Base-by-base conservation (phyloP, 163 green algal species). In the Prototheca wickerhamii region DNA sequence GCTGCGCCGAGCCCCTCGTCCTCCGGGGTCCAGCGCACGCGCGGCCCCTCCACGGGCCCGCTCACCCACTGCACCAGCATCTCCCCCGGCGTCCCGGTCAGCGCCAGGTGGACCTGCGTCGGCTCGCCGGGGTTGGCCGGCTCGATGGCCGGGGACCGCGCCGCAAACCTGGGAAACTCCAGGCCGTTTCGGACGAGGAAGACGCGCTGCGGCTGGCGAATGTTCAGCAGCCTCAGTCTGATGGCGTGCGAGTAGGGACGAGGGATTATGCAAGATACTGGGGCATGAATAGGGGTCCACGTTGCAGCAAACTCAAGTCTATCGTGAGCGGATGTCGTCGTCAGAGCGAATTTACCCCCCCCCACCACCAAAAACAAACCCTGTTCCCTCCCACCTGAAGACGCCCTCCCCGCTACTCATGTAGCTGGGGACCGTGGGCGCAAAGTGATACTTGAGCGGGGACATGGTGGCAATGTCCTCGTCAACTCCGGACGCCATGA, bases 221-320 rank as follows among this genome's bases (percentile, higher is more conserved):
- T 72, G 69, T 89, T 91, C 58, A 88, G 71, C 30, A 89, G 50
- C 1, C 72, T 69, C 66, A 92, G 89, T 6, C 82, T 90, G 82
- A 70, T 12, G 61, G 25, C n/a, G 25, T 7, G n/a, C n/a, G n/a
- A n/a, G n/a, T n/a, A n/a, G n/a, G n/a, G n/a, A n/a, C n/a, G n/a
- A n/a, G n/a, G n/a, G n/a, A n/a, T n/a, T n/a, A n/a, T n/a, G n/a
- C n/a, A n/a, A n/a, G n/a, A n/a, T n/a, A n/a, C n/a, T n/a, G n/a
- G n/a, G n/a, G n/a, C n/a, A n/a, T n/a, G n/a, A n/a, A n/a, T n/a
- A n/a, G n/a, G n/a, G n/a, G n/a, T n/a, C n/a, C n/a, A n/a, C n/a
- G n/a, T n/a, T n/a, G n/a, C n/a, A n/a, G n/a, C n/a, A n/a, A n/a
- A 31, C n/a, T 55, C 0, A 44, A 63, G 17, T 12, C n/a, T n/a